Evolutionary conservation across 140 eudicot genomes (phyloP).

Genomic region (Flaveria floridana): DNA sequence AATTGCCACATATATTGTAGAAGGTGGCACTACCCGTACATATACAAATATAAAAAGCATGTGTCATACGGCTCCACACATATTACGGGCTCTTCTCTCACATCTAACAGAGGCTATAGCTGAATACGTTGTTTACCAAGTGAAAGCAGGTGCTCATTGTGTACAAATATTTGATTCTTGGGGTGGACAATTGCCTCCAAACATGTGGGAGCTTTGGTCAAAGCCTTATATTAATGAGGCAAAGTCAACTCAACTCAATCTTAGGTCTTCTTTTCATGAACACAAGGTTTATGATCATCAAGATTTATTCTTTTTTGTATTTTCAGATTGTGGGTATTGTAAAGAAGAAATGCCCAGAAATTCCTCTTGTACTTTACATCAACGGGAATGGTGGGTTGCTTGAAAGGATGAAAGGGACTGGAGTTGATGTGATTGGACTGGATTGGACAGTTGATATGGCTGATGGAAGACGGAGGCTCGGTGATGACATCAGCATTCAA

Average conservation of each 20-base stretch:
- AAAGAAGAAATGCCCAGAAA: slow-evolving; percentile 71
- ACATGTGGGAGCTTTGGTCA: slow-evolving; percentile 97
- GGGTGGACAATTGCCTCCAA: slow-evolving; percentile 96
- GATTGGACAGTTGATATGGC: slow-evolving; percentile 99
- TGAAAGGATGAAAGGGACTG: slow-evolving; percentile 84
- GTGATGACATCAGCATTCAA: slow-evolving; percentile 71
- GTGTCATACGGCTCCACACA: slow-evolving; percentile 88
- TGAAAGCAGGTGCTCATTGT: slow-evolving; percentile 87
- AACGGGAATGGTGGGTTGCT: slow-evolving; percentile 96
- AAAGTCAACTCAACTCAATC: slow-evolving; percentile 27
- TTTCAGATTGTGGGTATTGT: slow-evolving; percentile 76
- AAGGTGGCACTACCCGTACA: slow-evolving; percentile 95
- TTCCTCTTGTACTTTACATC: slow-evolving; percentile 87
- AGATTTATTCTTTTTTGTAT: slow-evolving; percentile 14
- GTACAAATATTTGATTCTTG: slow-evolving; percentile 96
- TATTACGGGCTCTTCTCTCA: slow-evolving; percentile 72
- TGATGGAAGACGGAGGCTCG: slow-evolving; percentile 87
- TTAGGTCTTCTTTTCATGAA: slow-evolving; percentile 8
- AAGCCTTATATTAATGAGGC: slow-evolving; percentile 93
- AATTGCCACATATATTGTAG: slow-evolving; percentile 91
- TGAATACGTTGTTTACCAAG: slow-evolving; percentile 78
- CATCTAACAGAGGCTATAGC: slow-evolving; percentile 82
- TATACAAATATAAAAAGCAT: slow-evolving; percentile 89
- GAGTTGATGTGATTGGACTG: slow-evolving; percentile 94
- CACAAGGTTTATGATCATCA: not conserved